These are phyloP conservation scores for Rosa persica DNA, from an alignment of 306 rosid species.

Conservation along the genomic window DNA sequence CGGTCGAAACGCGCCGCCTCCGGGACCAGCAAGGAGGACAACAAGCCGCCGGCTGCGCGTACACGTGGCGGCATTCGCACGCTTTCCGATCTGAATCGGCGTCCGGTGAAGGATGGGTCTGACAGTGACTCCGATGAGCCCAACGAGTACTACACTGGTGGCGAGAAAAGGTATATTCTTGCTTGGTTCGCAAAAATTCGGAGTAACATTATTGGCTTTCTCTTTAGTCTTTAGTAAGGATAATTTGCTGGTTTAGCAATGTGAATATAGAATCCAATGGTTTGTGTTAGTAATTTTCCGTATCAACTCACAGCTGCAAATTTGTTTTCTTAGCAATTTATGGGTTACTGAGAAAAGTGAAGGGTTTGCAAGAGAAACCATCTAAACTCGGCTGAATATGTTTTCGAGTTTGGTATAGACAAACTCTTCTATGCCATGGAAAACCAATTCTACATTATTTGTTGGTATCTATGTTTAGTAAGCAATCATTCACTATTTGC, in stretches of 20 bases:
- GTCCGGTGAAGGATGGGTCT: conserved; percentile 35
- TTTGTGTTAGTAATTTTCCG: not conserved
- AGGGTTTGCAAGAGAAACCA: no score
- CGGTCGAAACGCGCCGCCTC: conserved; percentile 58
- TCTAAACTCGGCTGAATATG: no score
- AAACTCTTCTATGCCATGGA: no score
- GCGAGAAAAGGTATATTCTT: conserved; percentile 70
- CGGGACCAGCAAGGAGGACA: conserved; percentile 25
- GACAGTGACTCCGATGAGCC: conserved; percentile 74
- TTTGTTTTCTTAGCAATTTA: not conserved
- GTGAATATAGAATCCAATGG: not conserved
- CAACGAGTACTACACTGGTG: conserved; percentile 81
- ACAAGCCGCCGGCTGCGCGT: conserved; percentile 44
- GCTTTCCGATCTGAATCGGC: conserved; percentile 65
- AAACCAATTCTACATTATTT: not conserved
- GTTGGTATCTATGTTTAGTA: not conserved
- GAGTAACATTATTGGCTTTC: not conserved
- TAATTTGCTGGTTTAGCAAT: not conserved
- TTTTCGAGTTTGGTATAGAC: no score
- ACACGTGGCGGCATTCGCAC: conserved; percentile 54
- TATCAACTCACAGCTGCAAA: no score
- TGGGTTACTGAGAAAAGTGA: no score
- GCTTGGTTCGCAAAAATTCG: not conserved
- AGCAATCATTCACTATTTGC: not conserved
- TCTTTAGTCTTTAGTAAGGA: not conserved